Conservation (phyloP, 148 eudicot genomes). For the Dysphania ambrosioides region DNA sequence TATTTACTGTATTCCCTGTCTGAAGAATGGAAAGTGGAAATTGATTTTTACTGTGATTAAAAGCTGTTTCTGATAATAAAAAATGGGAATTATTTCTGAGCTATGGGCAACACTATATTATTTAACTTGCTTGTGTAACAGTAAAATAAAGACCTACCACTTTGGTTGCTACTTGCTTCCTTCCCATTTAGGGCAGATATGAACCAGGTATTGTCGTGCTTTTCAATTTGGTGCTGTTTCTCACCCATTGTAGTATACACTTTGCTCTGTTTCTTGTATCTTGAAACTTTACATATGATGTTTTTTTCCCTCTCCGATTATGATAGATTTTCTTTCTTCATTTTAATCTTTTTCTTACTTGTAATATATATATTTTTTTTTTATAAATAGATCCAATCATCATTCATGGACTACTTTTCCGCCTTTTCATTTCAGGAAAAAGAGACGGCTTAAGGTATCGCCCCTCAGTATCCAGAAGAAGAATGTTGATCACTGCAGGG, state of each 20-base stretch:
- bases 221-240: not conserved
- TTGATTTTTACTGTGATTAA: not conserved
- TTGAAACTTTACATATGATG: too few species aligned
- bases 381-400: not conserved
- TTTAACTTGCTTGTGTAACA: not conserved
- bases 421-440: conserved; percentile 42
- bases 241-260: too few species aligned
- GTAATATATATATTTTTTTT: too few species aligned
- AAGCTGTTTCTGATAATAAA: not conserved
- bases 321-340: not conserved
- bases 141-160: not conserved
- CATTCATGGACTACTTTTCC: not conserved
- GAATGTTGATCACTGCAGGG: conserved; percentile 24
- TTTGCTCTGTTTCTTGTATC: not conserved
- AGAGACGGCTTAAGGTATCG: conserved; percentile 39
- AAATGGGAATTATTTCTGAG: not conserved
- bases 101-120: not conserved
- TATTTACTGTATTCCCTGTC: not conserved
- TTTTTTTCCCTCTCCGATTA: not conserved
- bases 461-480: conserved; percentile 32
- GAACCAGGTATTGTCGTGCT: not conserved
- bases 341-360: not conserved
- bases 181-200: not conserved
- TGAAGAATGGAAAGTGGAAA: not conserved
- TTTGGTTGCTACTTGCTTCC: not conserved